Evolutionary conservation across 108 stramenopile species (phyloP).

Genomic region (Tribonema minus): DNA sequence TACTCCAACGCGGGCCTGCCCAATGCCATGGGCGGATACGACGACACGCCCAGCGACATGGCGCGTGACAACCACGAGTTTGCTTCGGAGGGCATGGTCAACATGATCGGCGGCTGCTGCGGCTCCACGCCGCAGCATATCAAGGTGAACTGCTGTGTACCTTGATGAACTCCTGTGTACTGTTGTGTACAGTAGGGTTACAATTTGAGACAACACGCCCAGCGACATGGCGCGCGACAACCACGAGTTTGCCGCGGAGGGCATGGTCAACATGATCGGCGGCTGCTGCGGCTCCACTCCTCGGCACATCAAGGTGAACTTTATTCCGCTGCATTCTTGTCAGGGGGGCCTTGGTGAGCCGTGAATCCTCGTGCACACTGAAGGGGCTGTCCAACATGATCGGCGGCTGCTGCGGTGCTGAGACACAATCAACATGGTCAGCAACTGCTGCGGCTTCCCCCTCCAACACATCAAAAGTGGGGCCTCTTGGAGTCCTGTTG

Average conservation of each 20-base stretch:
- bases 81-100: conserved; percentile 85
- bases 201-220: conserved; percentile 94
- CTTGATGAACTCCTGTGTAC: too few relatives aligned
- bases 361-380: too few relatives aligned
- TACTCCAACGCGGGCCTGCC: conserved; percentile 98
- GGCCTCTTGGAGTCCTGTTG: too few relatives aligned
- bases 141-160: too few relatives aligned
- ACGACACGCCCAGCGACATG: conserved; percentile 93
- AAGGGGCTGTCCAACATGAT: too few relatives aligned
- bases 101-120: conserved; percentile 98
- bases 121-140: conserved; percentile 95
- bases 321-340: too few relatives aligned
- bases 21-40: conserved; percentile 98
- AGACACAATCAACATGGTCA: too few relatives aligned
- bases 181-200: too few relatives aligned
- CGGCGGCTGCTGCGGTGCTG: too few relatives aligned
- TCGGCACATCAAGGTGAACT: conserved; percentile 81
- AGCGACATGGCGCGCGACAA: conserved; percentile 85
- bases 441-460: too few relatives aligned
- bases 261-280: conserved; percentile 95
- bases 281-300: conserved; percentile 98
- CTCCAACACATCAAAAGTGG: too few relatives aligned
- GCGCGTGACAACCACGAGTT: conserved; percentile 81
- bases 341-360: too few relatives aligned
- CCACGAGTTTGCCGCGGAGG: conserved; percentile 83